Evolutionary conservation across 2,329 filamentous ascomycete species (phyloP), one percentile per base, ranked within the genome.

Genomic region (Colletotrichum limetticola): DNA sequence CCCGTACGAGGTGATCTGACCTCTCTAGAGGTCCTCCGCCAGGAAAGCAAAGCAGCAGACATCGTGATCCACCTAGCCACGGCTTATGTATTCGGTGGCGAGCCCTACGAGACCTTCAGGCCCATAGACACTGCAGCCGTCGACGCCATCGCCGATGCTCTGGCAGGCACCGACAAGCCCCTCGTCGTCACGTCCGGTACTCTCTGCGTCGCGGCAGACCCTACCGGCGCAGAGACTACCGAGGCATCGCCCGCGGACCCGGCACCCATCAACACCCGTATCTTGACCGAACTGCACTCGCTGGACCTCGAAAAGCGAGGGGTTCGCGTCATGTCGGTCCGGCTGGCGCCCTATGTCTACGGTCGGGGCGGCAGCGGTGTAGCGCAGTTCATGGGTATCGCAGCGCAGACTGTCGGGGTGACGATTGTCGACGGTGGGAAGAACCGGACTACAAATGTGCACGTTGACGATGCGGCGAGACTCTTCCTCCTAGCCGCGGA

Each of bases 281-380:
- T 77, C 65, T 64, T 64, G 12, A 74, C 78, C 57, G 83, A 83
- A 74, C n/a, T 63, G 6, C 75, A 85, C 67, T 79, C 80, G 1
- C 74, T 82, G 14, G 52, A 46, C 3, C 77, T 80, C 24, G 75
- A 74, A 9, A 74, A 75, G 6, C 76, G 79, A 49, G 81, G 82
- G 2, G 75, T 87, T 30, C 75, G 78, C 4, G 82, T 84, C 5
- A 78, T 75, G 22, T 74, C 78, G 8, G 77, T 87, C 5, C 80
- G 85, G 0, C 78, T 87, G 0, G 78, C 85, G 3, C 84, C 84
- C 0, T 86, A 78, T 30, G 85, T 87, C 0, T 85, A 87, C 74
- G 86, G 85, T 2, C 79, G 79, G 14, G 84, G 81, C 1, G 84
- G 82, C 11, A 82, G 80, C 68, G 81, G 81, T 30, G 77, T 85